phyloP scores from a whole-genome alignment of 768 basidiomycete genomes.

The Dictyophora rubrovolvata region DNA sequence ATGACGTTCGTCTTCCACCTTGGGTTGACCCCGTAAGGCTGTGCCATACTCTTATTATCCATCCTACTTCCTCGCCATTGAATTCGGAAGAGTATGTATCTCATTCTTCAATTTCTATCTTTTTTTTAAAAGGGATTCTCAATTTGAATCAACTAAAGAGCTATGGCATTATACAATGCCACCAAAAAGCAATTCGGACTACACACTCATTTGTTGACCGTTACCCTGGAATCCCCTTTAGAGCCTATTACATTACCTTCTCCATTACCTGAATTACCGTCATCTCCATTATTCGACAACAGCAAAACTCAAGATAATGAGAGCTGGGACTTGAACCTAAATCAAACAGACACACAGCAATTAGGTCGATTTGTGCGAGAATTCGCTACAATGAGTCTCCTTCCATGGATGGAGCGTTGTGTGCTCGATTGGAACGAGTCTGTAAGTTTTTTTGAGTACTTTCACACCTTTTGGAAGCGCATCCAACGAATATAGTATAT shows the following conservation, averaged over 20 bases:
- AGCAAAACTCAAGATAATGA: constrained; percentile 10
- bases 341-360: constrained; percentile 63
- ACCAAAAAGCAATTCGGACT: constrained; percentile 82
- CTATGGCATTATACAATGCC: constrained; percentile 70
- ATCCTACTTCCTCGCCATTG: constrained; percentile 56
- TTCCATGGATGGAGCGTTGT: constrained; percentile 96
- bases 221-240: constrained; percentile 50
- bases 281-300: constrained; percentile 31
- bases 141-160: constrained; percentile 32
- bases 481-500: constrained; percentile 36
- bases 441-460: constrained; percentile 26
- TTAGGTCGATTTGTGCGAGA: constrained; percentile 75
- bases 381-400: constrained; percentile 76
- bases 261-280: constrained; percentile 57
- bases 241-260: constrained; percentile 58
- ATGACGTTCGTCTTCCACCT: constrained; percentile 49
- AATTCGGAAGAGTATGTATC: constrained; percentile 68
- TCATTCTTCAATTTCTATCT: constrained; percentile 8
- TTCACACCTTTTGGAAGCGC: no score
- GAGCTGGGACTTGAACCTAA: constrained; percentile 29
- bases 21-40: constrained; percentile 73
- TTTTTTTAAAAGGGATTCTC: no score
- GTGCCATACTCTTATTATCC: constrained; percentile 68
- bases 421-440: constrained; percentile 91
- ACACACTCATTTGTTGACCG: constrained; percentile 59